Evolutionary conservation across 73 alveolate species (phyloP).

Genomic region (Diophrys sp.): DNA sequence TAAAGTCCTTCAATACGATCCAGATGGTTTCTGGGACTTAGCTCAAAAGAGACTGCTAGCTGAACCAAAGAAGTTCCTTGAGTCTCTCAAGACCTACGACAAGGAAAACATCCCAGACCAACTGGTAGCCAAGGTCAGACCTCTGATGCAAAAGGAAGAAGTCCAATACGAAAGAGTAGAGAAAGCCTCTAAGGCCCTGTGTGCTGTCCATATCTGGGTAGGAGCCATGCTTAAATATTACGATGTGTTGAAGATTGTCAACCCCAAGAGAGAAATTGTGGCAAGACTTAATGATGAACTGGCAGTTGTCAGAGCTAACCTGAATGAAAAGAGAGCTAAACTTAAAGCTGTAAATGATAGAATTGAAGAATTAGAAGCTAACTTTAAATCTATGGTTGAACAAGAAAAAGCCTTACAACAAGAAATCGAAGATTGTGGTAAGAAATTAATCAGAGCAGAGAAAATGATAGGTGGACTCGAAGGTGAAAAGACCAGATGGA

Average conservation of each 20-base stretch:
- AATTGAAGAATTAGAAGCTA: conserved; percentile 77
- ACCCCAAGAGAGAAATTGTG: conserved; percentile 55
- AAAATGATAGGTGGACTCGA: conserved; percentile 94
- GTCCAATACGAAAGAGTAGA: conserved; percentile 70
- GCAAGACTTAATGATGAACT: conserved; percentile 69
- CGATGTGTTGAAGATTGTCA: conserved; percentile 51
- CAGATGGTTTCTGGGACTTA: conserved; percentile 86
- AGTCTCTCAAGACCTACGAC: conserved; percentile 65
- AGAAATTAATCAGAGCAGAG: conserved; percentile 96
- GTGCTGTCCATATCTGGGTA: conserved; percentile 72
- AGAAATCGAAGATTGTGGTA: conserved; percentile 77
- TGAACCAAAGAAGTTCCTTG: conserved; percentile 73
- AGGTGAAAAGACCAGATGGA: conserved; percentile 98
- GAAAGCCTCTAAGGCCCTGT: conserved; percentile 74
- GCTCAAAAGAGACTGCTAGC: conserved; percentile 72
- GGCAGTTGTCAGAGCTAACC: conserved; percentile 49
- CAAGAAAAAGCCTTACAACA: conserved; percentile 50
- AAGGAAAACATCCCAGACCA: conserved; percentile 74
- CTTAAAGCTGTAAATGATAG: conserved; percentile 82
- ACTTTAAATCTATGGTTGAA: conserved; percentile 59
- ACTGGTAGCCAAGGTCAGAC: conserved; percentile 65
- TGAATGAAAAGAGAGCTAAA: conserved; percentile 61
- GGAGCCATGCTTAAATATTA: conserved; percentile 75
- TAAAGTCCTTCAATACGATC: conserved; percentile 67
- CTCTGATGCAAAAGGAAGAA: conserved; percentile 64